These are phyloP conservation scores for Suillus occidentalis DNA, from an alignment of 768 basidiomycete species.

Conservation along the genomic window DNA sequence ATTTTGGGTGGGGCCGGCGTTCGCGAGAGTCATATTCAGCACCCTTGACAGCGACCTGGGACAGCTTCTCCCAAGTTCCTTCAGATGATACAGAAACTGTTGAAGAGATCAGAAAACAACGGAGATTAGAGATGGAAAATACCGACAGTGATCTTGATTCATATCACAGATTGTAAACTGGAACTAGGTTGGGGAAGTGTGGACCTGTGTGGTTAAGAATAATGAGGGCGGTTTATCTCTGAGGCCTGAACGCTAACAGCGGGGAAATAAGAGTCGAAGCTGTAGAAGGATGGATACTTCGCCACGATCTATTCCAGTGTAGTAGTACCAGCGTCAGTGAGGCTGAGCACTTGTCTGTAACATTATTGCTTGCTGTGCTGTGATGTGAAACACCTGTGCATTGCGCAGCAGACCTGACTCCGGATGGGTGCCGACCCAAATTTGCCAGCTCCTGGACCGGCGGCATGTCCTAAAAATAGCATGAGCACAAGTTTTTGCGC, in stretches of 20 bases:
- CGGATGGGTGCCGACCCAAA: too few relatives aligned
- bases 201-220: neutral
- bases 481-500: too few relatives aligned
- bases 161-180: neutral
- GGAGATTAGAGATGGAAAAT: neutral
- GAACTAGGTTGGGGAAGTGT: neutral
- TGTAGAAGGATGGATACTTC: neutral
- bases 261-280: neutral
- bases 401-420: too few relatives aligned
- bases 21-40: conserved; percentile 1
- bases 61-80: conserved; percentile 1
- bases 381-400: neutral
- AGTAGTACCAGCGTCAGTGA: neutral
- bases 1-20: neutral
- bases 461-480: neutral
- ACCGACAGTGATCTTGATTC: neutral
- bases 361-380: neutral
- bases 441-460: too few relatives aligned
- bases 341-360: neutral
- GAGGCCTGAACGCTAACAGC: neutral
- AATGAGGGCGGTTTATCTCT: neutral
- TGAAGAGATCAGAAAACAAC: neutral
- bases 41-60: neutral
- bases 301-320: neutral
- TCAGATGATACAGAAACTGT: neutral